Conservation (phyloP, 805 yeast genomes). For the Kuraishia hungarica region DNA sequence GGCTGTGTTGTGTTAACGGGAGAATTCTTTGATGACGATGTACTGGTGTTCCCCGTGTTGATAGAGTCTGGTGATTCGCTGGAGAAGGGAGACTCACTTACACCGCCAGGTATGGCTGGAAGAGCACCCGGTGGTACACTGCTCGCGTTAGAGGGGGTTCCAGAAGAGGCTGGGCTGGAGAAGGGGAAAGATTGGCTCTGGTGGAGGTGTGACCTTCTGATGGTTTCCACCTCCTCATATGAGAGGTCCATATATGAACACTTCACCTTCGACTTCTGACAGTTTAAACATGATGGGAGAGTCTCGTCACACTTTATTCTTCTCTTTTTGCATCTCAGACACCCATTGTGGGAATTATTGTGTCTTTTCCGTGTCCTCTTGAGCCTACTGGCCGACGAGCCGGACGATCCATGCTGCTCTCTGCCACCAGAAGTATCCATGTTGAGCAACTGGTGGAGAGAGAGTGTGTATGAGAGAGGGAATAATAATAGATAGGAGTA, state of each 20-base stretch:
- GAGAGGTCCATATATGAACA: slow-evolving; percentile 35
- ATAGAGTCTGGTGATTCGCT: background rate
- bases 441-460: background rate
- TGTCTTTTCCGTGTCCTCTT: slow-evolving; percentile 38
- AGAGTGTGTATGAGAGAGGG: background rate
- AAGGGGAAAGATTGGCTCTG: background rate
- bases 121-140: background rate
- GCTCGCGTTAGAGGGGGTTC: background rate
- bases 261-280: slow-evolving; percentile 34
- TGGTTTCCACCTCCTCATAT: slow-evolving; percentile 5
- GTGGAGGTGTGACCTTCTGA: slow-evolving; percentile 2
- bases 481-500: no score
- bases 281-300: slow-evolving; percentile 50
- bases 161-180: background rate
- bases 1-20: background rate
- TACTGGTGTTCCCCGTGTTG: background rate
- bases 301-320: slow-evolving; percentile 60
- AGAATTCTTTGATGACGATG: background rate
- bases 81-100: background rate
- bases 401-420: background rate
- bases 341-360: slow-evolving; percentile 67
- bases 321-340: slow-evolving; percentile 57
- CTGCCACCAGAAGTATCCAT: background rate
- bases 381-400: background rate
- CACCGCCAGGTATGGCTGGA: background rate